A percentile compares a stretch with the other conserved stretches of the same genome.
These are phyloP conservation scores for Puccinia hordei DNA, from an alignment of 1,284 basidiomycete species.

Conservation along the genomic window DNA sequence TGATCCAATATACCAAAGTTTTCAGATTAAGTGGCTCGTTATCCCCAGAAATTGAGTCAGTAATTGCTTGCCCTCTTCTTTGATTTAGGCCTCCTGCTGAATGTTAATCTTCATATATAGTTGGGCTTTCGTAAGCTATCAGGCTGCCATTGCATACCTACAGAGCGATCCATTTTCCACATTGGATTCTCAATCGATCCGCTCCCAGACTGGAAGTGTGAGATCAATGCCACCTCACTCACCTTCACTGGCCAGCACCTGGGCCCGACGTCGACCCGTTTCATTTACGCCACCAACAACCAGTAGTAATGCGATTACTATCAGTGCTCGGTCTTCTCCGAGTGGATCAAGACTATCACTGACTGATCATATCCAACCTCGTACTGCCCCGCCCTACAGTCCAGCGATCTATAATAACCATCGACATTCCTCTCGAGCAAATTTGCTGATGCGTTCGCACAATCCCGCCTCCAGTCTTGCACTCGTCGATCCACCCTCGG, in stretches of 20 bases:
- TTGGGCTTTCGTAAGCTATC: constrained; percentile 51
- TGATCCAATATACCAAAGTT: constrained; percentile 50
- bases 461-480: constrained; percentile 33
- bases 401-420: constrained; percentile 15
- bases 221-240: constrained; percentile 48
- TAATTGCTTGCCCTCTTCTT: constrained; percentile 6
- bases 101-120: not conserved
- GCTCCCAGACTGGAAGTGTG: constrained; percentile 35
- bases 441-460: constrained; percentile 13
- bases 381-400: constrained; percentile 2
- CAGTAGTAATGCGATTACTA: constrained; percentile 32
- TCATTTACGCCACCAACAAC: constrained; percentile 50
- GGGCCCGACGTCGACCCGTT: constrained; percentile 46
- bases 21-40: constrained; percentile 48
- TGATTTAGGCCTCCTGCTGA: not conserved
- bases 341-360: constrained; percentile 34
- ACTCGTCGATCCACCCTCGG: constrained; percentile 21
- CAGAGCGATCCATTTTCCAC: constrained; percentile 51
- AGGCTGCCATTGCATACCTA: constrained; percentile 51
- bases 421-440: constrained; percentile 20
- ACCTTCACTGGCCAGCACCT: constrained; percentile 40
- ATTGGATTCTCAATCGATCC: constrained; percentile 45
- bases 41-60: constrained; percentile 50
- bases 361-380: constrained; percentile 25
- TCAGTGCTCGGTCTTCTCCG: constrained; percentile 33